A percentile compares a stretch with the other conserved stretches of the same genome.
phyloP scores from a whole-genome alignment of 345 rosid species.

The Aegle marmelos region DNA sequence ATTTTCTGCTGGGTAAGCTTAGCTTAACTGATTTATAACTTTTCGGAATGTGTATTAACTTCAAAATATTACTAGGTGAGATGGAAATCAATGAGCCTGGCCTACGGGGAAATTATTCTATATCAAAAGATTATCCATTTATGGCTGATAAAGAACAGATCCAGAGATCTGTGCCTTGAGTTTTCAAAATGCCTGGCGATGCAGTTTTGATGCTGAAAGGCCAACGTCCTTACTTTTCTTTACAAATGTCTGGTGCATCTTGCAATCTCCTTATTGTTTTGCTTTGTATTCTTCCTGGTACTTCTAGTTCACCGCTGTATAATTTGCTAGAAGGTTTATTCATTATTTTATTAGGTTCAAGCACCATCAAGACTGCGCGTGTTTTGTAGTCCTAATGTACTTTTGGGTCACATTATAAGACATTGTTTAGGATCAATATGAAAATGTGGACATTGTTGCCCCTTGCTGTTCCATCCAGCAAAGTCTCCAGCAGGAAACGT shows the following conservation, averaged over 20 bases:
- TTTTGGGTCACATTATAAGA: neutral
- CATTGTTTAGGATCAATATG: slow-evolving; percentile 36
- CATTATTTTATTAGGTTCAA: neutral
- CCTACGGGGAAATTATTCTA: slow-evolving; percentile 56
- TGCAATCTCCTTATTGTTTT: neutral
- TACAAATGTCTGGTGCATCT: neutral
- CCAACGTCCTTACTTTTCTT: slow-evolving; percentile 37
- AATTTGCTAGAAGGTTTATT: neutral
- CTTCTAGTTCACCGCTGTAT: neutral
- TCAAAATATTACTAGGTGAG: slow-evolving; percentile 24
- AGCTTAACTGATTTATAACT: neutral
- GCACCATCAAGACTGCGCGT: neutral
- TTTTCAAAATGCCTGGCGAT: slow-evolving; percentile 55
- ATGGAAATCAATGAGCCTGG: slow-evolving; percentile 22
- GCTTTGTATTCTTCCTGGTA: neutral
- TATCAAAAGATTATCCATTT: slow-evolving; percentile 51
- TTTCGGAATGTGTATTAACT: neutral
- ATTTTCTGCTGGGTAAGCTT: neutral
- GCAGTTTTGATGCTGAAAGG: slow-evolving; percentile 55
- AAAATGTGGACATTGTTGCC: slow-evolving; percentile 53
- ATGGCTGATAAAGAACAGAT: slow-evolving; percentile 29
- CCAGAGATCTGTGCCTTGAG: slow-evolving; percentile 69
- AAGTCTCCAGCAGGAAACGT: slow-evolving; percentile 23
- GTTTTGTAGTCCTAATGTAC: neutral
- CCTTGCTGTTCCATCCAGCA: slow-evolving; percentile 15